phyloP scores from a whole-genome alignment of 2,329 filamentous ascomycete species.

The Phoma sp. region DNA sequence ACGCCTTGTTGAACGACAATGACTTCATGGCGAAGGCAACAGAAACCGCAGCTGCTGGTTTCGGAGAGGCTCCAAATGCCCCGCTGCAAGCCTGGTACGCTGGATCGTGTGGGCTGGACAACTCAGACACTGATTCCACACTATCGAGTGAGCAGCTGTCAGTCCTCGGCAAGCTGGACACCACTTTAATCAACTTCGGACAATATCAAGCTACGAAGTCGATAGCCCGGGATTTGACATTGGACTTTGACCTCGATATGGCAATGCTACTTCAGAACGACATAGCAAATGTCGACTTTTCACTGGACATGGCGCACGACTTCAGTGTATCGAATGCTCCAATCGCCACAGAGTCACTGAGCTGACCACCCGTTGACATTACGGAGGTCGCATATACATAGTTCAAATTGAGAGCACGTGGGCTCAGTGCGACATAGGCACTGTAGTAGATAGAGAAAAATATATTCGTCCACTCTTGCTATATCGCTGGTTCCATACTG shows the following conservation, averaged over 20 bases:
- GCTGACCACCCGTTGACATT: background rate
- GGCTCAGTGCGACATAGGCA: background rate
- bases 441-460: background rate
- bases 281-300: background rate
- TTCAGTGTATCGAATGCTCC: background rate
- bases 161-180: background rate
- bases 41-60: slow-evolving; percentile 17
- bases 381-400: background rate
- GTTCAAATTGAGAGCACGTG: background rate
- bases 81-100: background rate
- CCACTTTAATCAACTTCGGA: background rate
- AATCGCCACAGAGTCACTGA: background rate
- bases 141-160: slow-evolving; percentile 4
- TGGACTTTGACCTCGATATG: slow-evolving; percentile 13
- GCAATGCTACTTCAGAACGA: slow-evolving; percentile 20
- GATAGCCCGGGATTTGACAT: background rate
- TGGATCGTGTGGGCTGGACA: background rate
- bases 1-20: slow-evolving; percentile 9
- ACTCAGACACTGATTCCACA: slow-evolving; percentile 4
- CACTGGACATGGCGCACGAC: background rate
- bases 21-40: slow-evolving; percentile 15
- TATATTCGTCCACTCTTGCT: slow-evolving; percentile 2
- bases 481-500: background rate
- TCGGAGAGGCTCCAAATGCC: slow-evolving; percentile 10
- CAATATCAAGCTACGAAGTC: background rate